Evolutionary conservation across 441 rosid genomes (phyloP), one percentile per base, ranked within the genome.

Genomic region (Euphorbia neoarborescens): DNA sequence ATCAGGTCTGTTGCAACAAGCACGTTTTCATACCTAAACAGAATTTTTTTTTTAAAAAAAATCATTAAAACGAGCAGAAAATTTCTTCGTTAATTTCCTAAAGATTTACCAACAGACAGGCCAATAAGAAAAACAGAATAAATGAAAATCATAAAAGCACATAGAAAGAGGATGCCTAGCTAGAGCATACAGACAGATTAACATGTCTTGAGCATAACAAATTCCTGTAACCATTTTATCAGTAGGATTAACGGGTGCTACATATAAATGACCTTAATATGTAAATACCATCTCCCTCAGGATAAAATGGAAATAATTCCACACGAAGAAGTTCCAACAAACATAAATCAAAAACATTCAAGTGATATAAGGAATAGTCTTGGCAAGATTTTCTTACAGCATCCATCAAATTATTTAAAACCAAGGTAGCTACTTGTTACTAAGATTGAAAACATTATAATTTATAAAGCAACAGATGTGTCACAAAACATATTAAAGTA

Each of bases 1-100:
- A 96, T 81, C 75, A 91, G 93, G 86, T 96, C 95, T 54, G 86
- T 82, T 30, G 98, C 90, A 80, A 89, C 76, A 77, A 96, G 78
- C 74, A 86, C 81, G 75, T 85, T 91, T 84, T 93, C 99, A 66
- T 90, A 93, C 98, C 99, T 93, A 89, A 53, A 50, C 4, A 73
- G 58, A 72, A 75, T n/a, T n/a, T n/a, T n/a, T n/a, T n/a, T n/a
- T n/a, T 92, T 89, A 75, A 65, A 72, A 74, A 77, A 73, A 80
- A 42, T 57, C 65, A 77, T 68, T 50, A 58, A 76, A 69, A 51
- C 13, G 32, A 46, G 62, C 28, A 53, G 17, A 65, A 30, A 71
- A 42, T 34, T 61, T 15, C 60, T 32, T 14, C 28, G 27, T 24
- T 42, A 7, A 66, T 56, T 28, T 48, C 46, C 27, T 5, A 35